phyloP scores from a whole-genome alignment of 768 basidiomycete genomes.

The Suillus discolor region DNA sequence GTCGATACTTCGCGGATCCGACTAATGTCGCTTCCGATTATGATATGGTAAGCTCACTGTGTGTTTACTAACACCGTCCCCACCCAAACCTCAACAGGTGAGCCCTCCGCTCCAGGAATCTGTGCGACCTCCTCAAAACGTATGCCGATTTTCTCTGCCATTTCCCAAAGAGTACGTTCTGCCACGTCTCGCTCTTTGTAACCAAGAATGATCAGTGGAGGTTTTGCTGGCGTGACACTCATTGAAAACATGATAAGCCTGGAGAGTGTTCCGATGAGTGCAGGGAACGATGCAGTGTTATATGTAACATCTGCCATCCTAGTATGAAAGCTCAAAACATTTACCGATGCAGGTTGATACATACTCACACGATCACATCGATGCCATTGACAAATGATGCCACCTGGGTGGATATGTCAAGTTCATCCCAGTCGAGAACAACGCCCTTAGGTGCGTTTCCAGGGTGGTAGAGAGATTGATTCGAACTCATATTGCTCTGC shows the following conservation, averaged over 20 bases:
- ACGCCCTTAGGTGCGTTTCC: constrained; percentile 32
- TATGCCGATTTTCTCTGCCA: constrained; percentile 54
- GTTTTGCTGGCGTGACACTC: constrained; percentile 21
- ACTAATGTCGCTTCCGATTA: not conserved
- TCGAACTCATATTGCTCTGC: constrained; percentile 63
- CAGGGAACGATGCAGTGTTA: constrained; percentile 83
- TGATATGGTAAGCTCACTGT: not conserved
- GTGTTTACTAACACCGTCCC: constrained; percentile 26
- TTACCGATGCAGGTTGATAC: not conserved
- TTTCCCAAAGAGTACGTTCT: constrained; percentile 76
- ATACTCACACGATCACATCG: constrained; percentile 70
- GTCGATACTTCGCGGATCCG: not conserved
- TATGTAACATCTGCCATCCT: constrained; percentile 95
- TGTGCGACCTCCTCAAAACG: constrained; percentile 56
- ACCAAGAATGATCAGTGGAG: constrained; percentile 65
- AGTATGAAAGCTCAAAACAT: constrained; percentile 2
- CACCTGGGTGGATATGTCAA: constrained; percentile 50
- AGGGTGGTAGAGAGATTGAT: constrained; percentile 37
- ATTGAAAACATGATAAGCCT: constrained; percentile 40
- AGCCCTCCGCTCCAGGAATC: constrained; percentile 60
- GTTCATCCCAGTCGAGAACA: constrained; percentile 79
- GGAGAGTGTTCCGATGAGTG: constrained; percentile 69
- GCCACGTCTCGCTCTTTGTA: constrained; percentile 85
- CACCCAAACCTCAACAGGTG: constrained; percentile 74
- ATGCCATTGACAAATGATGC: constrained; percentile 39